Evolutionary conservation across 805 yeast species (phyloP).

Genomic region (Metschnikowia koreensis): DNA sequence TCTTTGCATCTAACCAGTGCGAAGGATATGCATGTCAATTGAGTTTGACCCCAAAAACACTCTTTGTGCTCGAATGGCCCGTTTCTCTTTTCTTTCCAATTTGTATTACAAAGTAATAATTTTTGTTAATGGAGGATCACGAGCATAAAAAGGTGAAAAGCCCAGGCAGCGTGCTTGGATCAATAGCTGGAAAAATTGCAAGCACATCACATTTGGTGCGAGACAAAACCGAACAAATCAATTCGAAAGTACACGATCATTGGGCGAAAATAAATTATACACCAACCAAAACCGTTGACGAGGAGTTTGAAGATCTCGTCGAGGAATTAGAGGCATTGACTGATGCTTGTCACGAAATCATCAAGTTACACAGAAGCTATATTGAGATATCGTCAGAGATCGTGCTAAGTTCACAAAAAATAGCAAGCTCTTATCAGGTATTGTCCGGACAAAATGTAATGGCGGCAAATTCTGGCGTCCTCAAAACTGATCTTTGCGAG

Average conservation of each 20-base stretch:
- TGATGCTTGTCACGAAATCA: conserved; percentile 10
- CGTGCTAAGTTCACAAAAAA: conserved; percentile 18
- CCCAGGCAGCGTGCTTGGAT: conserved; percentile 1
- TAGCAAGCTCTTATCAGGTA: conserved; percentile 25
- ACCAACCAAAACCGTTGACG: conserved; percentile 32
- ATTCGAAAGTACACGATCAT: conserved; percentile 9
- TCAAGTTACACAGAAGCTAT: conserved; percentile 9
- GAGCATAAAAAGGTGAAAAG: not conserved
- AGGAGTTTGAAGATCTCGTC: conserved; percentile 32
- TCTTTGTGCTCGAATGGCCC: not conserved
- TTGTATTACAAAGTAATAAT: not conserved
- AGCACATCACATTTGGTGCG: conserved; percentile 7
- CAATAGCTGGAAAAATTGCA: conserved; percentile 8
- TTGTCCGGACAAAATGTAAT: conserved; percentile 11
- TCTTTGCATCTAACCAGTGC: conserved; percentile 1
- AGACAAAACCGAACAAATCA: conserved; percentile 5
- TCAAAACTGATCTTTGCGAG: conserved; percentile 19
- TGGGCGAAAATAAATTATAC: conserved; percentile 6
- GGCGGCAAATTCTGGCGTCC: not conserved
- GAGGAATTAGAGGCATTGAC: conserved; percentile 21
- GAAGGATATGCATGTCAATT: not conserved
- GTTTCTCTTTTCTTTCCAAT: not conserved
- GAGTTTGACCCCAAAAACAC: not conserved
- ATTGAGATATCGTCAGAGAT: conserved; percentile 12
- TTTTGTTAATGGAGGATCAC: not conserved